These are phyloP conservation scores for Solanum virginianum DNA, from an alignment of 257 asterid species.

Conservation along the genomic window DNA sequence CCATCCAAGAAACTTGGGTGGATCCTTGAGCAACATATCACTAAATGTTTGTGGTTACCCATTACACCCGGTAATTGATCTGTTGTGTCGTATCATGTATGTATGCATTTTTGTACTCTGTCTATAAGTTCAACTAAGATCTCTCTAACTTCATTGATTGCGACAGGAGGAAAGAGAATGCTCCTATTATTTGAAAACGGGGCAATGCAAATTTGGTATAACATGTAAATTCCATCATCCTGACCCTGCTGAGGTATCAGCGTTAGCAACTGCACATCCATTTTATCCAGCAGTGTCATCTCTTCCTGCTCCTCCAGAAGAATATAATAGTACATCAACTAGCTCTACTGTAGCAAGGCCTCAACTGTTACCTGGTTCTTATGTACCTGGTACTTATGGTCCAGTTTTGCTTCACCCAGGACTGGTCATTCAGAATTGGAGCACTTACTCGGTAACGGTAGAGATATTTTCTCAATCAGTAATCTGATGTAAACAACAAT, in stretches of 20 bases:
- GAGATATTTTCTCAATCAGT: not conserved
- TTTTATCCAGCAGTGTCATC: conserved; percentile 70
- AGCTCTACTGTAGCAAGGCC: conserved; percentile 53
- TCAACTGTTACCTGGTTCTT: conserved; percentile 57
- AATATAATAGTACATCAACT: conserved; percentile 33
- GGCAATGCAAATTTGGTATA: conserved; percentile 87
- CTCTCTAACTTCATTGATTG: not conserved
- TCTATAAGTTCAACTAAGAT: not conserved
- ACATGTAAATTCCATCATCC: conserved; percentile 89
- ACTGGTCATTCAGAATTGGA: conserved; percentile 65
- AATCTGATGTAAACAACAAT: not conserved
- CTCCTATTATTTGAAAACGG: conserved; percentile 94
- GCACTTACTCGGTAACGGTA: conserved; percentile 45
- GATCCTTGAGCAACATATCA: conserved; percentile 45
- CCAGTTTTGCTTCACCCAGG: conserved; percentile 65
- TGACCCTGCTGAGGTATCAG: conserved; percentile 46
- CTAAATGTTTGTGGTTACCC: conserved; percentile 72
- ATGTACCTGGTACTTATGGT: conserved; percentile 60
- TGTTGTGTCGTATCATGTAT: not conserved
- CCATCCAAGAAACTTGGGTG: conserved; percentile 79
- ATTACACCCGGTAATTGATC: conserved; percentile 51
- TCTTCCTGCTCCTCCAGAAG: conserved; percentile 44
- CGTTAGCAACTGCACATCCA: conserved; percentile 66
- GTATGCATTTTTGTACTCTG: not conserved
- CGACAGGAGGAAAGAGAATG: conserved; percentile 75